Conservation (phyloP, 768 basidiomycete species). For the Rhizopogon salebrosus region DNA sequence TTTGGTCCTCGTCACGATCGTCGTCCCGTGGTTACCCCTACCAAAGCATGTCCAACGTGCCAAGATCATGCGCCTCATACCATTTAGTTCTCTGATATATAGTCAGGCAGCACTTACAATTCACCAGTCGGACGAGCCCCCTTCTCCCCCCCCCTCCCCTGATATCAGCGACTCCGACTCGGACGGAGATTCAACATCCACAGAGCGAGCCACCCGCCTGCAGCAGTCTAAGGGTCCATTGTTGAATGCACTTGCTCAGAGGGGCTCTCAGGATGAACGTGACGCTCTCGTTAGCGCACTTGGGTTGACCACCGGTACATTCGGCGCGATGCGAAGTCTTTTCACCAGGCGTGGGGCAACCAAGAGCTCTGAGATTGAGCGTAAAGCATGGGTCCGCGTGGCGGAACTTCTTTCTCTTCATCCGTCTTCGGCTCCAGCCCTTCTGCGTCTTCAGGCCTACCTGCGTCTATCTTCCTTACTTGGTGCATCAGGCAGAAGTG, state of each 20-base stretch:
- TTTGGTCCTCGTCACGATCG: conserved; percentile 53
- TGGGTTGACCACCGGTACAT: conserved; percentile 31
- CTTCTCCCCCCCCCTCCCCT: conserved; percentile 25
- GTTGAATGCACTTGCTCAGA: conserved; percentile 26
- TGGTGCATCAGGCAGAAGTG: neutral
- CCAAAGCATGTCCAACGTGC: conserved; percentile 15
- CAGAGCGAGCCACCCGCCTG: conserved; percentile 20
- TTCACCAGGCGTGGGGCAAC: conserved; percentile 3
- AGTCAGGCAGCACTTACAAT: neutral
- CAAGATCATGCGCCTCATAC: conserved; percentile 22
- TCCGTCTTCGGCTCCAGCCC: conserved; percentile 15
- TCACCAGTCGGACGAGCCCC: conserved; percentile 12
- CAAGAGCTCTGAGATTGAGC: conserved; percentile 30
- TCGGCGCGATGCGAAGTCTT: conserved; percentile 30
- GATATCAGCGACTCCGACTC: conserved; percentile 19
- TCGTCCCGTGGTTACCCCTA: conserved; percentile 41
- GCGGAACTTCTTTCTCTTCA: conserved; percentile 43
- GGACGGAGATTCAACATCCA: conserved; percentile 25
- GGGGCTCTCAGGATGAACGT: conserved; percentile 35
- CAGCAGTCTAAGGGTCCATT: conserved; percentile 11
- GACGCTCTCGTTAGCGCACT: conserved; percentile 34
- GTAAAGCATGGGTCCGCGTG: conserved; percentile 45
- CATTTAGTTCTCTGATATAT: conserved; percentile 15
- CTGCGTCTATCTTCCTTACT: conserved; percentile 37
- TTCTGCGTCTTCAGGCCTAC: conserved; percentile 50